These are phyloP conservation scores for Arthromyces matolae DNA, from an alignment of 768 basidiomycete species.

Conservation along the genomic window DNA sequence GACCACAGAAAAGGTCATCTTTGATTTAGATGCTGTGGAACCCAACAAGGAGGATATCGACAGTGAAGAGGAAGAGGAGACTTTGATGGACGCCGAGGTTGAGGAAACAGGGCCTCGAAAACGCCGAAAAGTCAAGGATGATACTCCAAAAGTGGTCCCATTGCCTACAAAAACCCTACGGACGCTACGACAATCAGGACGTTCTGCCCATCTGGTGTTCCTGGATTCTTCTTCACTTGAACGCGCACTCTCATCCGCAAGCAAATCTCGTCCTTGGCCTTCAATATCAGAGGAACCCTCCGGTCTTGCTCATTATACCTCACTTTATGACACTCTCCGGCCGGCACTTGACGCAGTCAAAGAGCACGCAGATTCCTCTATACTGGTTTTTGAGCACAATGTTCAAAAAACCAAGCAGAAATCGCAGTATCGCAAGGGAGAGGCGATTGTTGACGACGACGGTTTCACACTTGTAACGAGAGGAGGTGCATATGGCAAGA, in stretches of 20 bases:
- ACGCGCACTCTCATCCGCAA: conserved; percentile 53
- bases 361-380: conserved; percentile 75
- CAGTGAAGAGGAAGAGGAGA: conserved; percentile 41
- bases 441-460: conserved; percentile 89
- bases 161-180: conserved; percentile 56
- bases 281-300: conserved; percentile 49
- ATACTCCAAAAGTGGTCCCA: conserved; percentile 52
- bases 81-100: conserved; percentile 25
- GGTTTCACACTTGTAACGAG: conserved; percentile 94
- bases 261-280: conserved; percentile 65
- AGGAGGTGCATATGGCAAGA: conserved; percentile 86
- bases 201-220: conserved; percentile 65
- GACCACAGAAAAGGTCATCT: conserved; percentile 70
- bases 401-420: conserved; percentile 56
- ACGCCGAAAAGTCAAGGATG: conserved; percentile 37
- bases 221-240: conserved; percentile 71
- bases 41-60: conserved; percentile 39
- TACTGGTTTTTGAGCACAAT: conserved; percentile 75
- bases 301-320: conserved; percentile 70
- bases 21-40: conserved; percentile 47
- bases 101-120: conserved; percentile 35
- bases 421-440: conserved; percentile 73
- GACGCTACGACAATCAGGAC: conserved; percentile 56
- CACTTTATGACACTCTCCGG: conserved; percentile 61
- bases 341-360: conserved; percentile 73